A percentile compares a stretch with the other conserved stretches of the same genome.
These are phyloP conservation scores for Xylaria polymorpha DNA, from an alignment of 2,329 filamentous ascomycete genomes.

Conservation along the genomic window DNA sequence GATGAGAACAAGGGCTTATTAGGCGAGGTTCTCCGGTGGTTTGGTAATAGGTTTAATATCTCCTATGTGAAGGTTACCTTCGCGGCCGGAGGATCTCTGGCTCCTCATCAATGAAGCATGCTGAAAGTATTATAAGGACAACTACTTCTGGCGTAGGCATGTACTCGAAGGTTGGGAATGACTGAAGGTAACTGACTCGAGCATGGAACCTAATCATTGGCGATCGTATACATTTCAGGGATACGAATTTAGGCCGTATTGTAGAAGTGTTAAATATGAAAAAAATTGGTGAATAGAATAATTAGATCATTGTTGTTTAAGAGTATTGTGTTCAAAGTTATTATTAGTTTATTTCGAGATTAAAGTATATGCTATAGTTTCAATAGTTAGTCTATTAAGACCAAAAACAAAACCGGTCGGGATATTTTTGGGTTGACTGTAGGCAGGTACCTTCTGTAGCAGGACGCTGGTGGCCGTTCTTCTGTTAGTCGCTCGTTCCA, in stretches of 20 bases:
- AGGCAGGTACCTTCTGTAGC: not conserved
- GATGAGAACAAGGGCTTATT: not conserved
- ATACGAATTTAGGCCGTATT: not conserved
- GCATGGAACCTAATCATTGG: not conserved
- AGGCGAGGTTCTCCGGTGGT: slow-evolving; percentile 1
- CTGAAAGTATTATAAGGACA: not conserved
- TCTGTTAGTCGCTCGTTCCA: not conserved
- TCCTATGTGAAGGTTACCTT: not conserved
- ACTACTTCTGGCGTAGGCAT: not conserved
- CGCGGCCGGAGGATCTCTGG: not conserved
- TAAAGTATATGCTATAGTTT: too few species aligned
- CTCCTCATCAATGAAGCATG: not conserved
- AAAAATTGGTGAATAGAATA: not conserved
- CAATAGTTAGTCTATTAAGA: not conserved
- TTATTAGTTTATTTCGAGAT: not conserved
- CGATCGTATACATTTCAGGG: not conserved
- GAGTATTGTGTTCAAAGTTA: not conserved
- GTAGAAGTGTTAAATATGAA: not conserved
- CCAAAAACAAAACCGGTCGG: not conserved
- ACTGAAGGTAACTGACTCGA: slow-evolving; percentile 16
- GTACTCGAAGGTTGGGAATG: not conserved
- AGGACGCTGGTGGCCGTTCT: not conserved
- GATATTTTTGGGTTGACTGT: not conserved
- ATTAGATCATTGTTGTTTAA: not conserved
- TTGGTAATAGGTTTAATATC: not conserved